Evolutionary conservation across 2,329 filamentous ascomycete genomes (phyloP).

Genomic region (Aspergillus phoenicis): DNA sequence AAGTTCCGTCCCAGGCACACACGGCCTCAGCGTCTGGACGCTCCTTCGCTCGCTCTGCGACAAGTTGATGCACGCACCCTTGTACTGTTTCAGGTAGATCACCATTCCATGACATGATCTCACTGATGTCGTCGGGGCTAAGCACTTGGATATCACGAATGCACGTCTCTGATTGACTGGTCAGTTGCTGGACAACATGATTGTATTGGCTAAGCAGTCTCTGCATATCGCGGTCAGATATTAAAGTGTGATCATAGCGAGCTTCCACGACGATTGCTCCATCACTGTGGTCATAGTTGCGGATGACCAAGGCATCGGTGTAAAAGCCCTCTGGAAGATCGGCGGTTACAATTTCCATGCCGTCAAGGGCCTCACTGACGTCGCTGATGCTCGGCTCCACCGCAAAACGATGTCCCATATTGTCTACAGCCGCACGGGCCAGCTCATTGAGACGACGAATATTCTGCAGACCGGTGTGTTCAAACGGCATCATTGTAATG

Average conservation of each 20-base stretch:
- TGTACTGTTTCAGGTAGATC: not conserved
- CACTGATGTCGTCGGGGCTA: not conserved
- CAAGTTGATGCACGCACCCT: not conserved
- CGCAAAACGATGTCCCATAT: not conserved
- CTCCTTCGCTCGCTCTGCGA: not conserved
- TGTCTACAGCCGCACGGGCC: not conserved
- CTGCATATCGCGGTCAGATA: not conserved
- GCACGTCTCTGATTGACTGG: not conserved
- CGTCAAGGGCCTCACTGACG: not conserved
- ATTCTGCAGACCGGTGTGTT: not conserved
- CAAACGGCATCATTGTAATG: not conserved
- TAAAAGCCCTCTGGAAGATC: not conserved
- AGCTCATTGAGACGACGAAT: not conserved
- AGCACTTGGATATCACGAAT: not conserved
- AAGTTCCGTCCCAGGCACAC: slow-evolving; percentile 18
- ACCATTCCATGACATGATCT: not conserved
- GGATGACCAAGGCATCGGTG: not conserved
- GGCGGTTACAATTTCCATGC: not conserved
- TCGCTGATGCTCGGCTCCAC: not conserved
- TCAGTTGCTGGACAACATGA: not conserved
- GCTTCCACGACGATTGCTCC: not conserved
- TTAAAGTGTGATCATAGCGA: not conserved
- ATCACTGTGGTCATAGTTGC: not conserved
- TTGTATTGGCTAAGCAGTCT: not conserved
- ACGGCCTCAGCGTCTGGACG: slow-evolving; percentile 7